Evolutionary conservation across 768 basidiomycete genomes (phyloP), one percentile per base, ranked within the genome.

Genomic region (Xerocomellus intermedius): DNA sequence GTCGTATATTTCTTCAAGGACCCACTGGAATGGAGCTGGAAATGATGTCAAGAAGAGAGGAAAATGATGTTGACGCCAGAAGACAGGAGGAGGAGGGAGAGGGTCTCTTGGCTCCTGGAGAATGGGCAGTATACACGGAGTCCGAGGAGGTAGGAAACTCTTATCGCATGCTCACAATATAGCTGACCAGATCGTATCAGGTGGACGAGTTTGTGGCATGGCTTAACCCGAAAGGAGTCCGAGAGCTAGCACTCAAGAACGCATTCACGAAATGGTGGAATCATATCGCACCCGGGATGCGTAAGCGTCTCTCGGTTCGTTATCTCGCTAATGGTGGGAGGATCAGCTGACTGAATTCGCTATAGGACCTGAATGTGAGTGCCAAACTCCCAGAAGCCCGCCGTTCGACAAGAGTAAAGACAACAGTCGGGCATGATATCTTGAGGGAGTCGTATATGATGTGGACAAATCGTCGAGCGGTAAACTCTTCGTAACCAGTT

Each of bases 81-180:
- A 77, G 91, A 65, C 70, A 72, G 43, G 86, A 86, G 43, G 95
- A 94, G 68, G 94, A 96, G 69, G 92, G 89, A 2, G 85, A 87
- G 22, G 86, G 86, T 9, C 78, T 87, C 65, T 75, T 98, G 41
- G 79, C 74, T 17, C 72, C 85, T 30, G 85, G 85, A 51, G 89
- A 96, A 62, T 99, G 96, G 96, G 94, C 84, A n/a, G 86, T 84
- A 19, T 96, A 91, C 72, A 85, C 89, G 47, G 87, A 90, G 56
- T 69, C 87, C 22, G 93, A 97, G 65, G 87, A 95, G 86, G 95
- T 95, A 60, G 55, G 52, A 26, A 51, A 36, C 35, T 38, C n/a
- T 28, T 35, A 16, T 49, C 45, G 5, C 22, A 2, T 24, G 22
- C 22, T 46, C 14, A 42, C 5, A 21, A 24, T 45, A 21, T 47